These are phyloP conservation scores for Cubamyces lactineus DNA, from an alignment of 768 basidiomycete species.

Conservation along the genomic window DNA sequence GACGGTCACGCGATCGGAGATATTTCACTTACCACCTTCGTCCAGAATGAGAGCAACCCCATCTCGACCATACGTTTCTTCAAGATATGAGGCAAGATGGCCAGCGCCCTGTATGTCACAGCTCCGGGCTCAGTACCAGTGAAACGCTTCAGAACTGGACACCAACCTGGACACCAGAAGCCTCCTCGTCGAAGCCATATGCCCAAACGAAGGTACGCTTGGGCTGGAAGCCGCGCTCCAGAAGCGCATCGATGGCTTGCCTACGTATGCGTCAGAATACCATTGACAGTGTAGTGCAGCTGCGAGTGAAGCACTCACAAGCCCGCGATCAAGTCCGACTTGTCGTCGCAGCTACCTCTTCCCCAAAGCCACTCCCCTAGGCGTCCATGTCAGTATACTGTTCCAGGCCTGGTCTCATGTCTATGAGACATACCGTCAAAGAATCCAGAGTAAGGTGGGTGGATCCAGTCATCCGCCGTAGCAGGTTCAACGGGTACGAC, in stretches of 20 bases:
- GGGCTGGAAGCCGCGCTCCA: constrained; percentile 50
- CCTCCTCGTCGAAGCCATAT: constrained; percentile 58
- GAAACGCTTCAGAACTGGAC: background rate
- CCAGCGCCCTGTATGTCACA: constrained; percentile 54
- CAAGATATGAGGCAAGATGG: constrained; percentile 49
- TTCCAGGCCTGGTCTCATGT: background rate
- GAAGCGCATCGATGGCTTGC: constrained; percentile 49
- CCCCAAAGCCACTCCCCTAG: constrained; percentile 39
- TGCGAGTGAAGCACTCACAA: constrained; percentile 28
- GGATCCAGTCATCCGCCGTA: constrained; percentile 48
- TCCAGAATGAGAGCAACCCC: constrained; percentile 82
- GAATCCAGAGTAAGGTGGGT: constrained; percentile 54
- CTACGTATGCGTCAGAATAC: constrained; percentile 18
- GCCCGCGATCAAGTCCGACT: constrained; percentile 37
- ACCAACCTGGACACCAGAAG: constrained; percentile 32
- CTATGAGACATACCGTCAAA: constrained; percentile 36
- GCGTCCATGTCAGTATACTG: background rate
- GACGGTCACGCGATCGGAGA: background rate
- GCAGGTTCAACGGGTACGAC: constrained; percentile 53
- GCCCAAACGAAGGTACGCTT: constrained; percentile 44
- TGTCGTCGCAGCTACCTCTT: constrained; percentile 41
- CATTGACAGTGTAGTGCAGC: background rate
- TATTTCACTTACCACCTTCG: constrained; percentile 68
- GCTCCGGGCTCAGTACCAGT: constrained; percentile 37
- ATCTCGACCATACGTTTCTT: constrained; percentile 66